Base-by-base conservation (phyloP, 2,329 filamentous ascomycete genomes). In the Zymoseptoria passerinii region DNA sequence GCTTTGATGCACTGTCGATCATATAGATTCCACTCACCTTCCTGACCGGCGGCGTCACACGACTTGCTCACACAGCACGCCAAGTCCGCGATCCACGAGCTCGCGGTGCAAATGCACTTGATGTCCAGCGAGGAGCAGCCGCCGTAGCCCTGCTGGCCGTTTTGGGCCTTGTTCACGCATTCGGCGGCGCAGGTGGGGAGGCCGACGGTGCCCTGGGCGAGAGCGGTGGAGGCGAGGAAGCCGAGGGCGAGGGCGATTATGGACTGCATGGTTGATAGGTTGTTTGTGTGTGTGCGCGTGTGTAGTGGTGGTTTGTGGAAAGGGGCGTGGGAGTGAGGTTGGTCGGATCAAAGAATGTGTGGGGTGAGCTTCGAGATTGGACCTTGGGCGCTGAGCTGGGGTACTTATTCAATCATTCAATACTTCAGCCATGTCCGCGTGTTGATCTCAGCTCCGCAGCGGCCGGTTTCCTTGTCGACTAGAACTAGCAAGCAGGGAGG, bases 41-140 rank as follows among this genome's bases (percentile, higher is more conserved):
- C 56, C 63, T 72, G 70, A 52, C 76, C 73, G 6, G 61, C 55
- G 2, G 64, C 35, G 54, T 56, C 58, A 61, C 74, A 76, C 2
- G 54, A 56, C 7, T 59, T 62, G 50, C 68, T 65, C 27, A 76
- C 72, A 62, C 74, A 76, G 68, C 74, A 76, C 1, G 72, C 71
- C 29, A 76, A 64, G 10, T 64, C 63, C 20, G 59, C 52, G 56
- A 76, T 71, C 40, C 71, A 65, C 3, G 57, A 58, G 8, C 55
- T 58, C 64, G 72, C 73, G 18, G 59, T 65, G 65, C 74, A 76
- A 60, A 76, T 74, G 63, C 74, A 76, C 27, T 66, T 62, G 58
- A 75, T 66, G 52, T 75, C 70, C 55, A 75, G 58, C 2, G 59
- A 52, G 18, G 56, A 49, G 64, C 74, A 76, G 58, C 65, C 67